phyloP scores from a whole-genome alignment of 2,329 filamentous ascomycete species.

The Stagonosporopsis chrysanthemi region DNA sequence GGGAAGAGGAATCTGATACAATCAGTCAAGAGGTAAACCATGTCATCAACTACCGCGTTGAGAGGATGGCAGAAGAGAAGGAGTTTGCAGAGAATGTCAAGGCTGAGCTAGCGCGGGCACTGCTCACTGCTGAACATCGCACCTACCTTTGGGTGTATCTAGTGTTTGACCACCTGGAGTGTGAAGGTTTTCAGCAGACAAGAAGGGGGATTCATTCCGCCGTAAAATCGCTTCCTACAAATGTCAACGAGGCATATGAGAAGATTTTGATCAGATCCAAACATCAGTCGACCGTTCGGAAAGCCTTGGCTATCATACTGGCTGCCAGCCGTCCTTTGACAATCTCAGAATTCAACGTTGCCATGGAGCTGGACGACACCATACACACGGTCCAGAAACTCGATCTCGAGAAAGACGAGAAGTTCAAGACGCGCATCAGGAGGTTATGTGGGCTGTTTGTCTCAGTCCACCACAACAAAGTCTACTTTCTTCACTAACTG shows the following conservation, averaged over 20 bases:
- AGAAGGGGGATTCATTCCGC: slow-evolving; percentile 15
- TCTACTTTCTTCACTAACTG: slow-evolving; percentile 26
- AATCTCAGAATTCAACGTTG: slow-evolving; percentile 23
- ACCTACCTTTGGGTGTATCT: slow-evolving; percentile 32
- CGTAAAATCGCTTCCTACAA: slow-evolving; percentile 18
- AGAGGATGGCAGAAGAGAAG: slow-evolving; percentile 22
- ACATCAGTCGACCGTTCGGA: slow-evolving; percentile 16
- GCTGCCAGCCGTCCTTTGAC: slow-evolving; percentile 22
- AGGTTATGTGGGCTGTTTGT: slow-evolving; percentile 24
- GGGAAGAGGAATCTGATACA: slow-evolving; percentile 29
- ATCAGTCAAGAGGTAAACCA: slow-evolving; percentile 30
- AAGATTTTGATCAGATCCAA: slow-evolving; percentile 24
- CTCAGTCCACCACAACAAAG: slow-evolving; percentile 18
- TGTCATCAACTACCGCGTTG: slow-evolving; percentile 26
- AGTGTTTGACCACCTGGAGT: slow-evolving; percentile 22
- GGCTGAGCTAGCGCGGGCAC: slow-evolving; percentile 12
- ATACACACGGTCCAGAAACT: slow-evolving; percentile 12
- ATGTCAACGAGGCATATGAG: slow-evolving; percentile 24
- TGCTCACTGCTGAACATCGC: slow-evolving; percentile 25
- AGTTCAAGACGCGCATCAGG: slow-evolving; percentile 22
- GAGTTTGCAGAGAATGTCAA: slow-evolving; percentile 22
- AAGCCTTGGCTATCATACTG: slow-evolving; percentile 20
- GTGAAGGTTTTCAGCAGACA: slow-evolving; percentile 21
- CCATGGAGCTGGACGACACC: slow-evolving; percentile 14
- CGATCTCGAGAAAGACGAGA: slow-evolving; percentile 17